Base-by-base conservation (phyloP, 345 rosid species). In the Eucalyptus sp. region DNA sequence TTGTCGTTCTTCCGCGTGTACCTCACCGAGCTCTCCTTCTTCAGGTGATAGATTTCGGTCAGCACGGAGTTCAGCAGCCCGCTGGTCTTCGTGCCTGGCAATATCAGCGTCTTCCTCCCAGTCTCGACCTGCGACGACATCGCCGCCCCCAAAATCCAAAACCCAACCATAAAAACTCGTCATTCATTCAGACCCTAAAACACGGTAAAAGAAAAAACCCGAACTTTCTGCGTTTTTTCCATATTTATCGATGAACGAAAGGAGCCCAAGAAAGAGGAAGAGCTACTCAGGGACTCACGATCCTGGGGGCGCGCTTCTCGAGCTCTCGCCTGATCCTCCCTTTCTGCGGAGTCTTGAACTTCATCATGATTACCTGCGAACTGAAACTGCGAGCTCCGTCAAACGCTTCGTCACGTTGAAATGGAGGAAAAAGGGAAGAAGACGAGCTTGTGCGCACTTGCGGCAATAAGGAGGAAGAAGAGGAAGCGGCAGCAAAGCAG, bases 31-130 rank as follows among this genome's bases (percentile, higher is more conserved):
- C 92, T 94, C 88, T 93, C 99, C 90, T 93, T 96, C 95, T 98
- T 98, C 66, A 98, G 91, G 90, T 93, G 96, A 86, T 92, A 92
- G 33, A 98, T 90, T 56, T 98, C 99, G 51, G 94, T 93, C 90
- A 98, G 56, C 6, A 98, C 94, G 48, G 93, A 86, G 92, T 94
- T 96, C 86, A 98, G 44, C 16, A 95, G 94, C 88, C 90, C 92
- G 89, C 98, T 95, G 48, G 98, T 94, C 92, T 96, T 97, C 46
- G 98, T 95, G n/a, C 99, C 99, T 89, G 96, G 97, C 80, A 98
- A 97, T 86, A 98, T 92, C 93, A 98, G 94, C 2, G 99, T 96
- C 95, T 97, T 98, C 96, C 93, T 98, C 93, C 98, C 99, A 13
- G 93, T 95, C 89, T 98, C 99, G 62, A 98, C 95, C 99, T 98